Evolutionary conservation across 2,329 filamentous ascomycete genomes (phyloP).

Genomic region (Microdochium trichocladiopsis): DNA sequence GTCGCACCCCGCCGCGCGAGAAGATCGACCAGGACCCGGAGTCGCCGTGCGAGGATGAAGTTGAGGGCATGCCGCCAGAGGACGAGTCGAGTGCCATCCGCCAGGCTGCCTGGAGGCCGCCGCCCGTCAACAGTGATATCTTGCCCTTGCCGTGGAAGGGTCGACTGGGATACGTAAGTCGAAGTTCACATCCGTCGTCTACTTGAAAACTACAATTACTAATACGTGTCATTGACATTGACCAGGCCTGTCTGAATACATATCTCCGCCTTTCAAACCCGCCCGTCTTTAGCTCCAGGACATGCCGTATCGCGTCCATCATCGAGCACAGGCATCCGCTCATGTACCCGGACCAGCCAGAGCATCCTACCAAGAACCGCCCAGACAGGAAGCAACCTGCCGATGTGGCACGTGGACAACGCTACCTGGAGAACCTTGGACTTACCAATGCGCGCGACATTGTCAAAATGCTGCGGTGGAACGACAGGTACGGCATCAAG

Average conservation of each 20-base stretch:
- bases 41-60: constrained; percentile 10
- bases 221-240: no score
- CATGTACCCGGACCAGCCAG: constrained; percentile 64
- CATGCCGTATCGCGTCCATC: constrained; percentile 85
- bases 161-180: constrained; percentile 76
- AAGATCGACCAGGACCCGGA: background rate
- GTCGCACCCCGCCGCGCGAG: background rate
- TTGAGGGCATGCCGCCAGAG: background rate
- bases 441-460: constrained; percentile 79
- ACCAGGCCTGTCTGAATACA: constrained; percentile 92
- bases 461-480: constrained; percentile 82
- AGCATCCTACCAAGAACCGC: constrained; percentile 79
- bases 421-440: constrained; percentile 70
- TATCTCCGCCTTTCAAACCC: constrained; percentile 78
- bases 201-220: no score
- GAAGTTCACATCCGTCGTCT: no score
- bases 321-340: constrained; percentile 82
- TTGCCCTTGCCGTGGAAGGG: constrained; percentile 89
- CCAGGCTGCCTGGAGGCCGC: constrained; percentile 45
- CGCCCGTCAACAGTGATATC: constrained; percentile 75
- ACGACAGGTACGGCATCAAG: constrained; percentile 83
- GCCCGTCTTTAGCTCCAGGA: constrained; percentile 83
- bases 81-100: constrained; percentile 6
- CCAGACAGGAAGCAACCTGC: constrained; percentile 68
- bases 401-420: constrained; percentile 57